These are phyloP conservation scores for Aspergillus mulundensis DNA, from an alignment of 495 filamentous ascomycete genomes.

Conservation along the genomic window DNA sequence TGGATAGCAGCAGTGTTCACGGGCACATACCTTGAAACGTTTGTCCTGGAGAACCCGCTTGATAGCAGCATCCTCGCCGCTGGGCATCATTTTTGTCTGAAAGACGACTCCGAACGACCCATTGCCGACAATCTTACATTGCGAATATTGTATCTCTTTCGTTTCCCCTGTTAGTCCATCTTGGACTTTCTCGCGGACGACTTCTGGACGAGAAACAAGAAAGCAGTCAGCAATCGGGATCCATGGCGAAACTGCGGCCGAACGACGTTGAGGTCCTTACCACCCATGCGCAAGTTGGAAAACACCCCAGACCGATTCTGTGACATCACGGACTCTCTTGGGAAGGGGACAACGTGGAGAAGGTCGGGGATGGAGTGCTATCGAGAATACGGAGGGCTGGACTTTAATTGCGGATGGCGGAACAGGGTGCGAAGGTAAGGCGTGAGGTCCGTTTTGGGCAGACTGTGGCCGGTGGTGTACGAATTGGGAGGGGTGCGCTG, in stretches of 20 bases:
- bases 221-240: conserved; percentile 6
- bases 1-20: not conserved
- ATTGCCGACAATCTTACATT: conserved; percentile 99
- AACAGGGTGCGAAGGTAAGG: conserved; percentile 29
- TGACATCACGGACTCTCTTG: conserved; percentile 53
- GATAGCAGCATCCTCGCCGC: conserved; percentile 96
- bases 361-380: conserved; percentile 23
- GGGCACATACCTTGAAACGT: conserved; percentile 80
- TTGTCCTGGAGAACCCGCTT: conserved; percentile 98
- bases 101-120: conserved; percentile 98
- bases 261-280: conserved; percentile 46
- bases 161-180: conserved; percentile 96
- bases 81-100: conserved; percentile 96
- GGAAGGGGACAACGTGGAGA: conserved; percentile 17
- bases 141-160: conserved; percentile 94
- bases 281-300: conserved; percentile 76
- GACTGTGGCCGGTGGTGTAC: conserved; percentile 26
- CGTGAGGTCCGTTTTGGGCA: conserved; percentile 53
- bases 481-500: conserved; percentile 25
- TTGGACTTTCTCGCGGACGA: conserved; percentile 97
- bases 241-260: conserved; percentile 7
- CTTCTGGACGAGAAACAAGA: conserved; percentile 55
- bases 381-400: conserved; percentile 43
- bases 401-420: conserved; percentile 43
- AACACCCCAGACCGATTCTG: conserved; percentile 72